Base-by-base conservation (phyloP, 805 yeast genomes). In the Saturnispora dispora region DNA sequence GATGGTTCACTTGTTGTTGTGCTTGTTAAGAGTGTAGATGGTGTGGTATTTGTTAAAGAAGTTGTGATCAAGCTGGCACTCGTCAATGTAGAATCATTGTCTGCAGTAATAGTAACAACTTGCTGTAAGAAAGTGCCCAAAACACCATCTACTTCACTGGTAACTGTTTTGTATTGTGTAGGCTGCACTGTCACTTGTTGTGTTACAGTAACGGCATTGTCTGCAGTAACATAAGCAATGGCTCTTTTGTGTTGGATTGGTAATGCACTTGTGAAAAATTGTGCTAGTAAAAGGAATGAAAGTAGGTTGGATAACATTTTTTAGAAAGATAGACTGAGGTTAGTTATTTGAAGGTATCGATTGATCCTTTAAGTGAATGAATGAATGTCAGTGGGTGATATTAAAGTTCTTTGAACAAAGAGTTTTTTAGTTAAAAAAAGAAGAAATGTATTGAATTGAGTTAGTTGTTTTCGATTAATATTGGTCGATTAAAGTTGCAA, bases 81-180 rank as follows among this genome's bases (percentile, higher is more conserved):
- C 13, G 36, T 13, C n/a, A 49, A 41, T 13, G 44, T 47, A 39
- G 23, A 35, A 37, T 33, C 36, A 22, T 48, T 30, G 5, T 37
- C 17, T 4, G 48, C 35, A 23, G 62, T 50, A 11, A 60, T 63
- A 47, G 70, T 66, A 50, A 61, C 59, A 6, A 65, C 60, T 23
- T 58, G 47, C 55, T 58, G 55, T 23, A 58, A 30, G 35, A 45
- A 58, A 17, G 60, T 58, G 28, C 60, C 60, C 20, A 47, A 39
- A 22, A 50, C 52, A 39, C 60, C 60, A 46, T 55, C 33, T 5
- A 58, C 45, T 39, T 45, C 52, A 6, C 59, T 58, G 15, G 60
- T 57, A 22, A 55, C 59, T 3, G 63, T 60, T 20, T 39, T 28
- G n/a, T 53, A 54, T 7, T 52, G 55, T n/a, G 53, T 45, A 17